Percentiles rank a stretch among this genome's conserved stretches.
Evolutionary conservation across 208 protist genomes (phyloP).

Genomic region (Lotmaria passim): DNA sequence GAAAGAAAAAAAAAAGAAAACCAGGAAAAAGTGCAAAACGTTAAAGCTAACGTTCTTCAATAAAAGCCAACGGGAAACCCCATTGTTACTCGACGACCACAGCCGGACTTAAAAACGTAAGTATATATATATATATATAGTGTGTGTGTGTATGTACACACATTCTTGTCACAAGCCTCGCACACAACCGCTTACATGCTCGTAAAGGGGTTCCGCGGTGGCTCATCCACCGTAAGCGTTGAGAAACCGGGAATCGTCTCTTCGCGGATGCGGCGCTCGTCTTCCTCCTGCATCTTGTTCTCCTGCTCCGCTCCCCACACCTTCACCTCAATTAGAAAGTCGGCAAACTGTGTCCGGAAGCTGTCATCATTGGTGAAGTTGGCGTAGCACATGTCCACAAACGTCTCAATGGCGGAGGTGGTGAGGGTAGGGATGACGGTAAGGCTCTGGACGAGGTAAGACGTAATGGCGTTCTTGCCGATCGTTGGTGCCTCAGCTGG

Average conservation of each 20-base stretch:
- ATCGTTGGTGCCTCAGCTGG: constrained; percentile 51
- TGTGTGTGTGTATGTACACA: no score
- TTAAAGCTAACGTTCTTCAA: no score
- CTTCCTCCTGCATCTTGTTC: constrained; percentile 71
- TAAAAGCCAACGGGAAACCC: no score
- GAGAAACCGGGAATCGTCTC: constrained; percentile 65
- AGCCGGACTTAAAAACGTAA: no score
- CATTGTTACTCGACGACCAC: no score
- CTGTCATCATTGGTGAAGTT: constrained; percentile 36
- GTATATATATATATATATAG: no score
- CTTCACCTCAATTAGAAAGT: constrained; percentile 86
- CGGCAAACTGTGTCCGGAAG: constrained; percentile 66
- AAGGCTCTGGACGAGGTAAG: constrained; percentile 66
- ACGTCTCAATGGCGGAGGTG: constrained; percentile 42
- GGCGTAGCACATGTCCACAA: constrained; percentile 64
- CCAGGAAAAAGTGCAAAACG: no score
- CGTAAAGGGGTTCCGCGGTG: constrained; percentile 10
- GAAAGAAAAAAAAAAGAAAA: no score
- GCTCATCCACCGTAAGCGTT: constrained; percentile 26
- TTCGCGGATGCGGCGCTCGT: constrained; percentile 58
- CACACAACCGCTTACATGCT: constrained; percentile 8
- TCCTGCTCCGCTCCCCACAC: constrained; percentile 91
- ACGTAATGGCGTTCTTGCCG: constrained; percentile 55
- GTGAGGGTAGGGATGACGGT: constrained; percentile 74
- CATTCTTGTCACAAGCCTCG: no score